These are phyloP conservation scores for Chloropicon primus DNA, from an alignment of 139 green algal species.

Conservation along the genomic window DNA sequence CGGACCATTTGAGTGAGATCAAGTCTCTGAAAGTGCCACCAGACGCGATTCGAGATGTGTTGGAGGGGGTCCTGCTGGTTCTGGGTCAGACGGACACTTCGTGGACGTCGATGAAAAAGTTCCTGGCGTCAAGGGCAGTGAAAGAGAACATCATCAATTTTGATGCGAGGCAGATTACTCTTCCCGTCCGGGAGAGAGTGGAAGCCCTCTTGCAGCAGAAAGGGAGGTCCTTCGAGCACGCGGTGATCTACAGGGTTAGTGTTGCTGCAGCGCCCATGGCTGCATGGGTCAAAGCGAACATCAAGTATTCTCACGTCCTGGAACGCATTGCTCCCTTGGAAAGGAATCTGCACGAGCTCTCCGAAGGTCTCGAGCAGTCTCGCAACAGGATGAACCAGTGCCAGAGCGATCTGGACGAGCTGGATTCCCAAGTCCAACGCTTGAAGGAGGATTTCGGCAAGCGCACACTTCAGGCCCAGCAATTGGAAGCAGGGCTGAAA, in stretches of 20 bases:
- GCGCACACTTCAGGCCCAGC: constrained; percentile 50
- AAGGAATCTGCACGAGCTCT: constrained; percentile 34
- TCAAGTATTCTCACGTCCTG: constrained; percentile 34
- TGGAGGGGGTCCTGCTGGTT: constrained; percentile 55
- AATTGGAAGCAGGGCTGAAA: constrained; percentile 39
- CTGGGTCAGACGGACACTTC: constrained; percentile 62
- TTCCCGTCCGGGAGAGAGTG: constrained; percentile 1
- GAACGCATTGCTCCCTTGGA: constrained; percentile 50
- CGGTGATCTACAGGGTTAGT: constrained; percentile 47
- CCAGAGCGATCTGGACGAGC: constrained; percentile 44
- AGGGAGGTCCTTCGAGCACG: constrained; percentile 47
- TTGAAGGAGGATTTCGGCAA: constrained; percentile 58
- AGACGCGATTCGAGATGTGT: constrained; percentile 50
- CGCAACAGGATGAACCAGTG: constrained; percentile 42
- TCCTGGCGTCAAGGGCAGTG: constrained; percentile 37
- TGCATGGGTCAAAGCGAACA: constrained; percentile 48
- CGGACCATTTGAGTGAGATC: constrained; percentile 74
- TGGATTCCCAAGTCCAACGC: constrained; percentile 35
- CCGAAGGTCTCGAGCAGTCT: constrained; percentile 30
- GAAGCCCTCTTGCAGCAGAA: constrained; percentile 18
- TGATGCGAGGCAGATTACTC: constrained; percentile 40
- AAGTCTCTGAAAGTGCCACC: constrained; percentile 56
- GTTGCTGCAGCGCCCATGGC: constrained; percentile 65
- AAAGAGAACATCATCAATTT: constrained; percentile 70
- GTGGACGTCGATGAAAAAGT: constrained; percentile 75